A percentile compares a stretch with the other conserved stretches of the same genome.
phyloP scores from a whole-genome alignment of 2,329 filamentous ascomycete species.

The Cyphellophora europaea region DNA sequence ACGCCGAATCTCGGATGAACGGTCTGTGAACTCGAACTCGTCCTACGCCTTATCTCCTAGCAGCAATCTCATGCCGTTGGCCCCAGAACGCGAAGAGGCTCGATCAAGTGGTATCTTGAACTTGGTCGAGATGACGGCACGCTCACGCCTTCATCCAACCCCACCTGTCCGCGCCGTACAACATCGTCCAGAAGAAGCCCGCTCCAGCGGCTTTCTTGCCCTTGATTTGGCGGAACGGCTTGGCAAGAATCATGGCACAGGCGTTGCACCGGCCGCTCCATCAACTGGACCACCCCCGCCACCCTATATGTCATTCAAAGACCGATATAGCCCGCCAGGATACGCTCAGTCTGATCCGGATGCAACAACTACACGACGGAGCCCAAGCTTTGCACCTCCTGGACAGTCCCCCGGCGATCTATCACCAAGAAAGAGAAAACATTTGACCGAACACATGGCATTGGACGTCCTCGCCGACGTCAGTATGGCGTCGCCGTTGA shows the following conservation, averaged over 20 bases:
- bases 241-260: slow-evolving; percentile 4
- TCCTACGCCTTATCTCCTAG: slow-evolving; percentile 15
- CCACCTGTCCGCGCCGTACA: neutral
- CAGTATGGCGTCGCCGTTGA: slow-evolving; percentile 15
- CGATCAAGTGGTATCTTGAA: slow-evolving; percentile 19
- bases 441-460: slow-evolving; percentile 13
- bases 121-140: slow-evolving; percentile 8
- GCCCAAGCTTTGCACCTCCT: neutral
- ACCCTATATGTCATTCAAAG: too few species aligned
- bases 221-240: slow-evolving; percentile 14
- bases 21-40: slow-evolving; percentile 14
- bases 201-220: slow-evolving; percentile 18
- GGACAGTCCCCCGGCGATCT: too few species aligned
- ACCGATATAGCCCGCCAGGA: slow-evolving; percentile 10
- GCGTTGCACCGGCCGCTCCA: neutral
- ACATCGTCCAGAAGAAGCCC: slow-evolving; percentile 9
- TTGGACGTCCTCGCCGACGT: slow-evolving; percentile 19
- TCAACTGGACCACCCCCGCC: too few species aligned
- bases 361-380: neutral
- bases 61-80: slow-evolving; percentile 3
- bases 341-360: slow-evolving; percentile 9
- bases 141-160: neutral
- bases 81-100: slow-evolving; percentile 11
- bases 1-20: slow-evolving; percentile 5
- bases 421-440: slow-evolving; percentile 17